phyloP scores from a whole-genome alignment of 2,329 filamentous ascomycete species.

The Thermothelomyces thermophilus region DNA sequence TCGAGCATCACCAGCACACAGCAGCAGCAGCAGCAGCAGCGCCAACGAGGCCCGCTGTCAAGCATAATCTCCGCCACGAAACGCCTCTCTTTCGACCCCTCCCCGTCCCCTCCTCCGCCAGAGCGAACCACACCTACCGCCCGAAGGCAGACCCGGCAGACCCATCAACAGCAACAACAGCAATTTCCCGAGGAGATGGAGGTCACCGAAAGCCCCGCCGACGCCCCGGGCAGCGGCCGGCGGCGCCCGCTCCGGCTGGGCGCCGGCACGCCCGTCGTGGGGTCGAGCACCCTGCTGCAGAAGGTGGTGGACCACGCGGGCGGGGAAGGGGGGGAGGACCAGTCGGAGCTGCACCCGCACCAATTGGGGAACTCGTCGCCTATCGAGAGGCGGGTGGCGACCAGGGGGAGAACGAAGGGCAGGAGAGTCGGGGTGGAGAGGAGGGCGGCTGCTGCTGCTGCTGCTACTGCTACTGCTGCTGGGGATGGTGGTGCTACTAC shows the following conservation, averaged over 20 bases:
- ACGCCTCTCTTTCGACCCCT: constrained; percentile 16
- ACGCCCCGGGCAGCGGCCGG: constrained; percentile 51
- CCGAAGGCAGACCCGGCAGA: no score
- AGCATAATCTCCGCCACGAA: constrained; percentile 20
- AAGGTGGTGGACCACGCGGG: constrained; percentile 28
- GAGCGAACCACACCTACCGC: no score
- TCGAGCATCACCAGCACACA: neutral
- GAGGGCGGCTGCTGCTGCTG: constrained; percentile 26
- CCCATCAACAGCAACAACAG: neutral
- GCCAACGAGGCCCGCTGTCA: constrained; percentile 14
- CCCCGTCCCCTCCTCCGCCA: neutral
- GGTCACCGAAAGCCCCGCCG: constrained; percentile 46
- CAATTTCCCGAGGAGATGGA: constrained; percentile 26
- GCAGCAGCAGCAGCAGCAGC: neutral
- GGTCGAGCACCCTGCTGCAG: constrained; percentile 39
- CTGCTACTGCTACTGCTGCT: no score
- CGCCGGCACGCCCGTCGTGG: constrained; percentile 27
- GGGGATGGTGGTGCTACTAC: no score
- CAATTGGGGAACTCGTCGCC: constrained; percentile 25
- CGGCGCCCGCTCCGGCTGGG: constrained; percentile 37
- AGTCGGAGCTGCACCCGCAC: constrained; percentile 18
- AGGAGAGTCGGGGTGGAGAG: constrained; percentile 21
- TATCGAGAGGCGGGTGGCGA: constrained; percentile 19
- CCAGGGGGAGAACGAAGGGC: constrained; percentile 7
- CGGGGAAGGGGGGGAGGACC: constrained; percentile 23